Conservation (phyloP, 163 green algal species). For the Scenedesmus sp. region DNA sequence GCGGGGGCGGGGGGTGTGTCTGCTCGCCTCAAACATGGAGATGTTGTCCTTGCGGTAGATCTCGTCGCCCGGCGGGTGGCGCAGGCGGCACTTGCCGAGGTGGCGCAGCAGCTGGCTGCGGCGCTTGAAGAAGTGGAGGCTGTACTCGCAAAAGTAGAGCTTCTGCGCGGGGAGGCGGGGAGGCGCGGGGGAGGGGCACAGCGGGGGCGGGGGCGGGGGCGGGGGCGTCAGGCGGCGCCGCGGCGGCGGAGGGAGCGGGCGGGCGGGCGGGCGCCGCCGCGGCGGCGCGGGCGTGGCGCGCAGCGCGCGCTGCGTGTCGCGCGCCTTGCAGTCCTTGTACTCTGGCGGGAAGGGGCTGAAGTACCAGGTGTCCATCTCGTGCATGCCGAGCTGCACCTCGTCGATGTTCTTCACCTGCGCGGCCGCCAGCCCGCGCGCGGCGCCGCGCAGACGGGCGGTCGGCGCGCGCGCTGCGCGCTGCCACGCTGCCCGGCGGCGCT, state of each 20-base stretch:
- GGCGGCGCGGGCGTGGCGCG: not conserved
- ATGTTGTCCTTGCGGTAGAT: constrained; percentile 96
- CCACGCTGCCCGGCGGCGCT: not conserved
- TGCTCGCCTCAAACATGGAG: constrained; percentile 92
- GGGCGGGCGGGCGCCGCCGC: not conserved
- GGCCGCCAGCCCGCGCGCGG: no score
- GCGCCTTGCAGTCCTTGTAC: constrained; percentile 89
- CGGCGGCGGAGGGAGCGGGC: no score
- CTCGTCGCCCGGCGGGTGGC: constrained; percentile 96
- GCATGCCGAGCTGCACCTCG: constrained; percentile 92
- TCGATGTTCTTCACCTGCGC: constrained; percentile 99
- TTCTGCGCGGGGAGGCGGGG: constrained; percentile 56
- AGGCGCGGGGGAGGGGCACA: not conserved
- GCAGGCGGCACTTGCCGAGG: constrained; percentile 87
- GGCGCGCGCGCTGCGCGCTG: not conserved
- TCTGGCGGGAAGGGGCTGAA: constrained; percentile 95
- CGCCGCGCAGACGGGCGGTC: not conserved
- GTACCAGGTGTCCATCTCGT: constrained; percentile 99
- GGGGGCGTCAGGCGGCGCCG: not conserved
- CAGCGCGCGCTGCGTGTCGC: not conserved
- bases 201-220: not conserved
- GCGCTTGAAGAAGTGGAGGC: constrained; percentile 92
- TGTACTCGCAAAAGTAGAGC: constrained; percentile 91
- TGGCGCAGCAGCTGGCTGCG: constrained; percentile 91
- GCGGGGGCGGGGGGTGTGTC: no score